A percentile compares a stretch with the other conserved stretches of the same genome.
Evolutionary conservation across 176 grass and related monocot genomes (phyloP).

Genomic region (Saccharum officinarum): DNA sequence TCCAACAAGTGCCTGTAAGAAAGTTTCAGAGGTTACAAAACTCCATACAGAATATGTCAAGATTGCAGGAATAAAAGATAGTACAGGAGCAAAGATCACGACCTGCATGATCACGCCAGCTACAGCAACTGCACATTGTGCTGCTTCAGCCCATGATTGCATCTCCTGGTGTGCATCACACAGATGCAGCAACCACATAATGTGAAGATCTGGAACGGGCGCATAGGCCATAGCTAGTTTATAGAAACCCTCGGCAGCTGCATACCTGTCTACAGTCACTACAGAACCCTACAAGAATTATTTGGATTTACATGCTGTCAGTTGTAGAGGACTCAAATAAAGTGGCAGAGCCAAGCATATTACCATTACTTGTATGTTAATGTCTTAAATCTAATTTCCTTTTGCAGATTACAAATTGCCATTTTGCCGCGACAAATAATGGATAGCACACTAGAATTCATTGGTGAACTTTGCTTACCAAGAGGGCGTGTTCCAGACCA

Average conservation of each 20-base stretch:
- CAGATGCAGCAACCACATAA: slow-evolving; percentile 98
- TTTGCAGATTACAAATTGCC: slow-evolving; percentile 1
- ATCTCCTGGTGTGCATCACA: slow-evolving; percentile 99
- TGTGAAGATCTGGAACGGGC: slow-evolving; percentile 96
- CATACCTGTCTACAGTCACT: slow-evolving; percentile 81
- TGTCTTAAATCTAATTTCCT: not conserved
- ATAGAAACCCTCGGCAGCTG: slow-evolving; percentile 91
- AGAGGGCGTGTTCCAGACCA: slow-evolving; percentile 86
- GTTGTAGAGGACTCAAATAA: slow-evolving; percentile 28
- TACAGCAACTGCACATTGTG: slow-evolving; percentile 97
- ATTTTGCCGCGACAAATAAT: slow-evolving; percentile 21
- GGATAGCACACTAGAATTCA: slow-evolving; percentile 20
- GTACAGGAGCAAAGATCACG: slow-evolving; percentile 18
- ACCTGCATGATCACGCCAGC: slow-evolving; percentile 99
- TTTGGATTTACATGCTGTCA: slow-evolving; percentile 29
- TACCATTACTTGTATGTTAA: not conserved
- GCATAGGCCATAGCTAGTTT: slow-evolving; percentile 92
- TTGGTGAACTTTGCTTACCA: slow-evolving; percentile 59
- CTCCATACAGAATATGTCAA: slow-evolving; percentile 16
- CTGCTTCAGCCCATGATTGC: slow-evolving; percentile 99
- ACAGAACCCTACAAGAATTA: slow-evolving; percentile 66
- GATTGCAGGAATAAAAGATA: slow-evolving; percentile 16
- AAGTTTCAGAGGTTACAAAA: slow-evolving; percentile 27
- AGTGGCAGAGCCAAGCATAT: not conserved
- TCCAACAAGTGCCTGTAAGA: slow-evolving; percentile 87